Conservation (phyloP, 768 basidiomycete species). For the Crucibulum laeve region DNA sequence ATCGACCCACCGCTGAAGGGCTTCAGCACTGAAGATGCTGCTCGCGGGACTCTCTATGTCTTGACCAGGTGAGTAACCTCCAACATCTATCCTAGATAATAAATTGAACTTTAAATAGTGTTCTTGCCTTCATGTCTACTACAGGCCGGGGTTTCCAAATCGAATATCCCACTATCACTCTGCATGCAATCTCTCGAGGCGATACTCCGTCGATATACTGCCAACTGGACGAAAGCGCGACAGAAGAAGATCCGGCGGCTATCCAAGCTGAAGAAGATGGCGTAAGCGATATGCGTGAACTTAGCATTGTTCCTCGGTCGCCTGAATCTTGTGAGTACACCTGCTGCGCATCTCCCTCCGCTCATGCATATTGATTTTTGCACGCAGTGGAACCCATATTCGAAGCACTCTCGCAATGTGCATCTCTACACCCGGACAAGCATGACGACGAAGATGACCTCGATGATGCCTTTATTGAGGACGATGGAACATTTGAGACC, state of each 20-base stretch:
- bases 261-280: slow-evolving; percentile 26
- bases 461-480: slow-evolving; percentile 55
- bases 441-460: slow-evolving; percentile 45
- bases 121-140: slow-evolving; percentile 71
- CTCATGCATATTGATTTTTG: slow-evolving; percentile 3
- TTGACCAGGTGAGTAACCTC: slow-evolving; percentile 67
- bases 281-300: slow-evolving; percentile 63
- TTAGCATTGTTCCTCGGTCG: slow-evolving; percentile 68
- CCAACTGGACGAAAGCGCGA: slow-evolving; percentile 72
- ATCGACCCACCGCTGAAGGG: slow-evolving; percentile 68
- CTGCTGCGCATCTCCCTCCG: not conserved
- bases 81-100: slow-evolving; percentile 1
- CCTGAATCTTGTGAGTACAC: slow-evolving; percentile 51
- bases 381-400: slow-evolving; percentile 77
- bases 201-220: slow-evolving; percentile 81
- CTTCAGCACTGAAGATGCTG: slow-evolving; percentile 46
- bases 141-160: slow-evolving; percentile 76
- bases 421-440: slow-evolving; percentile 78
- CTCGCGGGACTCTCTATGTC: slow-evolving; percentile 72
- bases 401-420: slow-evolving; percentile 80
- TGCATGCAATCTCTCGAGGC: slow-evolving; percentile 86
- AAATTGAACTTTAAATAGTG: slow-evolving; percentile 35
- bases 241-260: slow-evolving; percentile 28
- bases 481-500: slow-evolving; percentile 44
- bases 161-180: slow-evolving; percentile 83